Evolutionary conservation across 768 basidiomycete species (phyloP), one percentile per base, ranked within the genome.

Genomic region (Imleria badia): DNA sequence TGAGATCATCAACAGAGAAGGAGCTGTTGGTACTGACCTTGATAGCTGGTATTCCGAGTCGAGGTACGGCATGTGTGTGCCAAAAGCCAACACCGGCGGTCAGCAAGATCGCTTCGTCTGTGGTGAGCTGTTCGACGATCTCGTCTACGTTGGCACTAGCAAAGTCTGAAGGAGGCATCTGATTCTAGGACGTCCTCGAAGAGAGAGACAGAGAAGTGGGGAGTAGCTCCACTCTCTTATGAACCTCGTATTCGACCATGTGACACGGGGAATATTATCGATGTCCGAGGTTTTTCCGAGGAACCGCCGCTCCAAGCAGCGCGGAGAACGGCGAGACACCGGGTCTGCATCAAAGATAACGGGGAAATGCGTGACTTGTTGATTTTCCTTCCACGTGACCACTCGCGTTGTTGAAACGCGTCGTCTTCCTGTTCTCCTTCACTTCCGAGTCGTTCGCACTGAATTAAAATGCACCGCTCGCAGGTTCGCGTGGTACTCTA

Each of bases 41-140:
- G 65, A 91, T 73, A 12, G 85, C 80, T 36, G 89, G 90, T 50
- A 92, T 74, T 3, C 85, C 83, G 3, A 90, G 75, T 9, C 88
- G 75, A 19, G 85, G 79, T 23, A 91, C 71, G 19, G 73, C 74
- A 50, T 83, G 80, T 0, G 89, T 90, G 61, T 87, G 81, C 90
- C 89, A 91, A 64, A 87, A 86, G 14, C 88, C 87, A 19, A 85
- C 85, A 17, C 88, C 89, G 3, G 85, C 85, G 7, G 80, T 86
- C 26, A 91, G 75, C 39, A 76, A 72, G 61, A 91, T 88, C 1
- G 87, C 84, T 63, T 91, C 90, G 34, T 89, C 88, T 0, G 80
- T 84, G 2, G 86, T 86, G 56, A 91, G 72, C 52, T 81, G 74
- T n/a, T 82, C 79, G 47, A 91, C 73, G 48, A 89, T 72, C 43